Conservation (phyloP, 2,329 filamentous ascomycete genomes). For the Nigrospora osmanthi region DNA sequence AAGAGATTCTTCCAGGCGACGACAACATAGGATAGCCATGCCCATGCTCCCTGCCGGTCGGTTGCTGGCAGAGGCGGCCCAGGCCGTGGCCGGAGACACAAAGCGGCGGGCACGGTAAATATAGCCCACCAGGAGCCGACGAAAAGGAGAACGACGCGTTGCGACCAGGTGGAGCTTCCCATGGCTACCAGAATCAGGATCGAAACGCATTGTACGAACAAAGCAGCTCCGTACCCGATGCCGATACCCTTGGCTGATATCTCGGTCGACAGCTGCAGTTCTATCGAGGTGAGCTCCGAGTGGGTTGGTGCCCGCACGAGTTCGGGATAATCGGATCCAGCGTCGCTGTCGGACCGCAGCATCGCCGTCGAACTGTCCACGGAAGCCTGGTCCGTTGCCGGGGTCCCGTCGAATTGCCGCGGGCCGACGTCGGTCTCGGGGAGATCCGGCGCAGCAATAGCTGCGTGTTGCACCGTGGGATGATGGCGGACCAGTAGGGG, state of each 20-base stretch:
- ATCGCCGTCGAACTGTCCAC: conserved; percentile 33
- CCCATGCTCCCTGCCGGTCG: conserved; percentile 26
- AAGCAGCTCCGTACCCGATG: conserved; percentile 82
- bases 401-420: conserved; percentile 25
- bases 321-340: conserved; percentile 17
- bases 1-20: conserved; percentile 85
- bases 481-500: conserved; percentile 87
- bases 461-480: conserved; percentile 35
- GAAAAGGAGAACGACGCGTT: conserved; percentile 78
- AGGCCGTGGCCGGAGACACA: conserved; percentile 83
- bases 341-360: conserved; percentile 30
- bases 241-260: conserved; percentile 92
- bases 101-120: conserved; percentile 80
- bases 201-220: conserved; percentile 74
- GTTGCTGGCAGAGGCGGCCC: conserved; percentile 65
- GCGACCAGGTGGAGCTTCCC: conserved; percentile 73
- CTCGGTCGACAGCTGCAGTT: conserved; percentile 76
- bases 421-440: conserved; percentile 23
- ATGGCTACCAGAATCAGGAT: conserved; percentile 69
- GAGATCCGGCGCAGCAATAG: conserved; percentile 20
- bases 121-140: conserved; percentile 89
- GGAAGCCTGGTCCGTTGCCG: conserved; percentile 14
- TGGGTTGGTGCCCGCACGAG: conserved; percentile 31
- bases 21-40: conserved; percentile 64
- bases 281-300: conserved; percentile 49